A percentile compares a stretch with the other conserved stretches of the same genome.
Conservation (phyloP, 495 filamentous ascomycete species). For the Sabuloglossum arenarium region DNA sequence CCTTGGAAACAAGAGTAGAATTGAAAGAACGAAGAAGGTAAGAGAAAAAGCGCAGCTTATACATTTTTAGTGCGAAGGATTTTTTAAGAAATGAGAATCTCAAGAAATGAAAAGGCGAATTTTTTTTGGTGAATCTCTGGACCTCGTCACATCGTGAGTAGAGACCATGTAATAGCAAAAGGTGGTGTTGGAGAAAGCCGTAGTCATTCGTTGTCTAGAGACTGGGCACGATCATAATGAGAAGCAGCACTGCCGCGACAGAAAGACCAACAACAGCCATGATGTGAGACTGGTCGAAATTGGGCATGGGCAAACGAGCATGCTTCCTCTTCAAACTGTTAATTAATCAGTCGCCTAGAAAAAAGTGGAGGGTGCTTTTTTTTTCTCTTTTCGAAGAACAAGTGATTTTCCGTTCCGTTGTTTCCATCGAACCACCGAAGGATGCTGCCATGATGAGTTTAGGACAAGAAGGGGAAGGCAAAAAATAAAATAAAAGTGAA, state of each 20-base stretch:
- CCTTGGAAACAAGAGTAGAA: background rate
- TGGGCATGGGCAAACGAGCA: background rate
- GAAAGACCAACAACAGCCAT: background rate
- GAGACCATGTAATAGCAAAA: background rate
- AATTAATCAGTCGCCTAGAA: background rate
- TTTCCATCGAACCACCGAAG: background rate
- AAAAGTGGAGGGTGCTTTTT: background rate
- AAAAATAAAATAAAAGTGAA: background rate
- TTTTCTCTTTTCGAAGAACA: background rate
- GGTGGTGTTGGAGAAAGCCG: background rate
- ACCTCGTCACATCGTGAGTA: background rate
- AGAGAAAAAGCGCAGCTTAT: background rate
- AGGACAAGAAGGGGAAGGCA: background rate
- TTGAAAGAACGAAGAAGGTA: background rate
- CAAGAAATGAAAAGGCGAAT: background rate
- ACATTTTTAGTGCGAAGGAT: background rate
- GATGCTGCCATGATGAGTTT: conserved; percentile 1
- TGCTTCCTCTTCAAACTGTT: background rate
- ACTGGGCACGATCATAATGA: background rate
- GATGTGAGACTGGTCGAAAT: background rate
- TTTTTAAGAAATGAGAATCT: background rate
- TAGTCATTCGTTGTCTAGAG: background rate
- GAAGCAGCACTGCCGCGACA: background rate
- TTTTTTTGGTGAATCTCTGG: background rate
- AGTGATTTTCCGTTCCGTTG: background rate